A percentile compares a stretch with the other conserved stretches of the same genome.
Evolutionary conservation across 768 basidiomycete species (phyloP).

Genomic region (Hygrophoropsis aurantiaca): DNA sequence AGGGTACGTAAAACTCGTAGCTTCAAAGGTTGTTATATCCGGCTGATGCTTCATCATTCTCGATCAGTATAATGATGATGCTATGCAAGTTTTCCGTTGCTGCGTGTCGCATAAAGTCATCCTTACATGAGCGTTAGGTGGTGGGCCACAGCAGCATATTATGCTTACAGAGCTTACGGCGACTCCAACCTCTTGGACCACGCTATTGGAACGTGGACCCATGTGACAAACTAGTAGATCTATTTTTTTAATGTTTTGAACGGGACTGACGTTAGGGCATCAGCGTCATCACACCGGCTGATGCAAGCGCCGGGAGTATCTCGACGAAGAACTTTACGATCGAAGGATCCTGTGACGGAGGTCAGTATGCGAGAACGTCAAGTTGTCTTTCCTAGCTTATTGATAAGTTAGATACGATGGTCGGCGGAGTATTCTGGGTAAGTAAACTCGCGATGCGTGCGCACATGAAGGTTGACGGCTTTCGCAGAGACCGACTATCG

Average conservation of each 20-base stretch:
- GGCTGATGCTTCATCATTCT: not conserved
- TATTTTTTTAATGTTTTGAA: not conserved
- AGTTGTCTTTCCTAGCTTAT: not conserved
- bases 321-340: conserved; percentile 44
- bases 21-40: too few relatives aligned
- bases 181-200: conserved; percentile 41
- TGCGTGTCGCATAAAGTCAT: too few relatives aligned
- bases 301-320: conserved; percentile 36
- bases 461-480: not conserved
- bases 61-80: conserved; percentile 8
- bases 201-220: conserved; percentile 48
- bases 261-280: not conserved
- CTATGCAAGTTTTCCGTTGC: conserved; percentile 1
- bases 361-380: conserved; percentile 23
- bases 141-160: conserved; percentile 55
- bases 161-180: conserved; percentile 49
- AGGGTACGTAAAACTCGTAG: not conserved
- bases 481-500: conserved; percentile 39
- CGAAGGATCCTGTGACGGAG: conserved; percentile 42
- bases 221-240: conserved; percentile 46
- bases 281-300: conserved; percentile 43
- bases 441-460: not conserved
- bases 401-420: conserved; percentile 41
- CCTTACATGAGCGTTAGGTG: conserved; percentile 36
- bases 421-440: conserved; percentile 58